These are phyloP conservation scores for Camellia oleifera DNA, from an alignment of 179 eudicot species.

Conservation along the genomic window DNA sequence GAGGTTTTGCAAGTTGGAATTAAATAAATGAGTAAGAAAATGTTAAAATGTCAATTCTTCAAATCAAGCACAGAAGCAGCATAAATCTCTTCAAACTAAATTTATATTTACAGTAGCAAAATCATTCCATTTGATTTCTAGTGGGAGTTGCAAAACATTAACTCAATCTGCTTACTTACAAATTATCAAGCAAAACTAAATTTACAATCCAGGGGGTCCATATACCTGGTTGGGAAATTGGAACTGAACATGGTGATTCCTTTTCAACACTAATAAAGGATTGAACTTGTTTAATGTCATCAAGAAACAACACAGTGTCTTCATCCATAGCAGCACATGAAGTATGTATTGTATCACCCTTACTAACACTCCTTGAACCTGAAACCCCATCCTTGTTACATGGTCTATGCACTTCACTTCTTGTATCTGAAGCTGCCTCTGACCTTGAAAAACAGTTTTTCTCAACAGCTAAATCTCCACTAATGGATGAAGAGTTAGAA, in stretches of 20 bases:
- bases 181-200: slow-evolving; percentile 7
- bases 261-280: slow-evolving; percentile 31
- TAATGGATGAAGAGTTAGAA: neutral
- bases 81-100: neutral
- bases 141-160: neutral
- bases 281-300: slow-evolving; percentile 47
- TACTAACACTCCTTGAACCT: slow-evolving; percentile 18
- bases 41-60: neutral
- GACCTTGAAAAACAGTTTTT: slow-evolving; percentile 12
- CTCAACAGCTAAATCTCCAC: slow-evolving; percentile 6
- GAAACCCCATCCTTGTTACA: slow-evolving; percentile 24
- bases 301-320: slow-evolving; percentile 33
- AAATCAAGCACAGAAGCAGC: neutral
- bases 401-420: slow-evolving; percentile 21
- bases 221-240: slow-evolving; percentile 63
- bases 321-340: slow-evolving; percentile 31
- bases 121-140: neutral
- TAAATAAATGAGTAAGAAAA: neutral
- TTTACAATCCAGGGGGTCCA: neutral
- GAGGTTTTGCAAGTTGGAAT: slow-evolving; percentile 13
- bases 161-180: slow-evolving; percentile 5
- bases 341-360: slow-evolving; percentile 11
- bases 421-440: slow-evolving; percentile 19
- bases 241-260: slow-evolving; percentile 37
- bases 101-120: neutral